Conservation (phyloP, 345 rosid genomes). For the Citrus australasica region DNA sequence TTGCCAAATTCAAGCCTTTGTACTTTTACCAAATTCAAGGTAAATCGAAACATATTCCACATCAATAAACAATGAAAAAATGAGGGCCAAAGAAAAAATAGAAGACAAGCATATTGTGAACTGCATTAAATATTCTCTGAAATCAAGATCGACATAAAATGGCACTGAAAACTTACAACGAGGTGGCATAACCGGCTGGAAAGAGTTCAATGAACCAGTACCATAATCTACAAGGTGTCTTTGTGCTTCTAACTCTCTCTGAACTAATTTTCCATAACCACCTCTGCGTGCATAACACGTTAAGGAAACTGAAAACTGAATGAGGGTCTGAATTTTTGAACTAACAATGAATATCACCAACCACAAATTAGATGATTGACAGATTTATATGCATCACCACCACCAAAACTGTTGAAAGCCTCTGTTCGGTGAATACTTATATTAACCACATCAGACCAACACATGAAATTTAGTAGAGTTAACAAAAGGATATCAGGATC, state of each 20-base stretch:
- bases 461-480: not conserved
- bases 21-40: not conserved
- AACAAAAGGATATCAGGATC: constrained; percentile 98
- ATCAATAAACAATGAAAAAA: not conserved
- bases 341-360: not conserved
- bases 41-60: not conserved
- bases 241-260: constrained; percentile 86
- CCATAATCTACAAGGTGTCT: constrained; percentile 97
- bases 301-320: constrained; percentile 31
- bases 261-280: constrained; percentile 97
- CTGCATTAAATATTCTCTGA: not conserved
- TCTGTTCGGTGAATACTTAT: not conserved
- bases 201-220: constrained; percentile 76
- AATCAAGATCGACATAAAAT: not conserved
- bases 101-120: not conserved
- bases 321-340: constrained; percentile 6
- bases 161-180: constrained; percentile 56
- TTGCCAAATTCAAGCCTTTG: not conserved
- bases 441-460: not conserved
- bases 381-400: not conserved
- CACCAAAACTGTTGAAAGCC: not conserved
- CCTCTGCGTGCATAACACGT: constrained; percentile 72
- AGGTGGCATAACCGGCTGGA: constrained; percentile 58
- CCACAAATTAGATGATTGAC: not conserved
- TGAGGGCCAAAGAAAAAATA: not conserved